Base-by-base conservation (phyloP, 352 stramenopile genomes). In the Phytopythium sindhum region DNA sequence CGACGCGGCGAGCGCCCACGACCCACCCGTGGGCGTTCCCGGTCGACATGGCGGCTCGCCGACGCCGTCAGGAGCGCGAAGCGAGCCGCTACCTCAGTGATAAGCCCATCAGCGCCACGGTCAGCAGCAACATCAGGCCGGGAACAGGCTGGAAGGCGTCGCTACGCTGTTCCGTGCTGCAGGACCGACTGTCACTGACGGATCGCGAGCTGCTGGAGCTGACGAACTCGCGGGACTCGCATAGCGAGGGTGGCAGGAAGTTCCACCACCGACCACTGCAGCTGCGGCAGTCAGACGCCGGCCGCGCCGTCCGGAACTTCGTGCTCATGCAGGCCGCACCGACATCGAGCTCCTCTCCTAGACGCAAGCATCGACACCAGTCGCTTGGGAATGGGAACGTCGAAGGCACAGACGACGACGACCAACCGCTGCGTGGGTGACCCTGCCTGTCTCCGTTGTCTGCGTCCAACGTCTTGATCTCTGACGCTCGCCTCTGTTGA, bases 11-110 rank as follows among this genome's bases (percentile, higher is more conserved):
- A 29, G 61, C 72, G 17, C 81, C 80, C 54, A 69, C 77, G 10
- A 60, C 67, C 23, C 72, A 80, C 15, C 68, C 68, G 5, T 93
- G 84, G 84, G 64, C 58, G 12, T 85, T 93, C 56, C 80, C 79
- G 1, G 67, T 90, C 15, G 77, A 90, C 42, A 82, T 87, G 76
- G 44, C 41, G 29, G 60, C 66, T 41, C 78, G 80, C 2, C 59
- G 64, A 42, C 65, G 64, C 0, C 61, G 74, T 28, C 73, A 78
- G 59, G 74, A 82, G 54, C 52, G 37, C 17, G 72, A 87, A 21
- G 81, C 84, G 6, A 63, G 73, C 24, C 57, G 73, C 29, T 71
- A 87, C 19, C 57, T 91, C 23, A 60, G 71, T 12, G 45, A 44
- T 21, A 74, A 68, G 42, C 60, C 52, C 17, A 57, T 47, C 58